Base-by-base conservation (phyloP, 208 protist genomes). In the Blechomonas ayalai region DNA sequence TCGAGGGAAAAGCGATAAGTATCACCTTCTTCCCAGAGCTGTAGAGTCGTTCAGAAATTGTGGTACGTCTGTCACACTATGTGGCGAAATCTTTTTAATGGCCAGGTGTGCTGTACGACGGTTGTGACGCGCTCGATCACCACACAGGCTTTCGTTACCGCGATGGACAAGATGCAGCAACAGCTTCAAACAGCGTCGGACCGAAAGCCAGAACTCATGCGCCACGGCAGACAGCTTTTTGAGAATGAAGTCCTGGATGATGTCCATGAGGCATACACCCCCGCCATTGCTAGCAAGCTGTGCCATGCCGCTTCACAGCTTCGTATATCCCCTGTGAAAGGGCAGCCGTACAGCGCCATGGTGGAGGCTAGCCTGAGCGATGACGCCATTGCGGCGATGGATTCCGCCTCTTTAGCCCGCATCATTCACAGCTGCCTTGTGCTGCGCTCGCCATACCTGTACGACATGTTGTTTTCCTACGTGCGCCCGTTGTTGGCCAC, bases 401-500 rank as follows among this genome's bases (percentile, higher is more conserved):
- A 86, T 45, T 51, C 67, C 1, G 49, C 58, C 19, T 75, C 78
- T 1, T 58, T 91, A 15, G 74, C 82, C 10, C 75, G 82, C 42
- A 71, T 94, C 45, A 54, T 88, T 4, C 86, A 95, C 46, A 81
- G 77, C 65, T 82, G 70, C 44, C 62, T 95, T 0, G 72, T 91
- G 10, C 66, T 95, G 25, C 78, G 69, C 36, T 79, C 67, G 20
- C 54, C 71, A 24, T 44, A 70, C 22, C 67, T 95, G 13, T 85
- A 84, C 56, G 76, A 90, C 10, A 50, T 90, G 28, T 63, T 95
- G 37, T 81, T 90, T 44, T 80, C 77, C 35, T 91, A 90, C 57
- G 60, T 90, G 9, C 74, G 68, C 12, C 63, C 62, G 26, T 23
- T 76, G 27, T 16, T 60, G 10, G 59, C 59, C 31, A 47, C 67